Evolutionary conservation across 768 basidiomycete genomes (phyloP).

Genomic region (Collybiopsis confluens): DNA sequence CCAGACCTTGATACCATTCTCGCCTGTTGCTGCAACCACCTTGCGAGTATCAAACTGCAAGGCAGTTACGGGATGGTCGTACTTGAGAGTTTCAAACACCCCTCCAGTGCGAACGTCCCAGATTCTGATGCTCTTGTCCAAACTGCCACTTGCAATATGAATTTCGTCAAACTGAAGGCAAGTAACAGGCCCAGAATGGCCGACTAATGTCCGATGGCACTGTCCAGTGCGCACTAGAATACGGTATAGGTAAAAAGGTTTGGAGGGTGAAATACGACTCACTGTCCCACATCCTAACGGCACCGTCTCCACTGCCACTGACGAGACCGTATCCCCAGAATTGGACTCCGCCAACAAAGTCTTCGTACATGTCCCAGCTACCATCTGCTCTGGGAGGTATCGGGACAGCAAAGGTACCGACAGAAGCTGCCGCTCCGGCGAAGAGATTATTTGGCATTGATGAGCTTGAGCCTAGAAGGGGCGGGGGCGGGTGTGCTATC

Average conservation of each 20-base stretch:
- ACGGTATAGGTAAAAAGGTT: slow-evolving; percentile 1
- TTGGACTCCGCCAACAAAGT: slow-evolving; percentile 96
- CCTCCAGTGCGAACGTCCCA: slow-evolving; percentile 95
- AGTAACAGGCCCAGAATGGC: slow-evolving; percentile 91
- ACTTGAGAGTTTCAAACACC: slow-evolving; percentile 83
- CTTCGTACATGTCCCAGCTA: slow-evolving; percentile 91
- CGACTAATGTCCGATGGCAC: slow-evolving; percentile 86
- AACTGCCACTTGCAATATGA: slow-evolving; percentile 86
- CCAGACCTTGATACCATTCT: slow-evolving; percentile 85
- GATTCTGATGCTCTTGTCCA: slow-evolving; percentile 91
- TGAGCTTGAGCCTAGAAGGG: slow-evolving; percentile 30
- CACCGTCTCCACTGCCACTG: slow-evolving; percentile 95
- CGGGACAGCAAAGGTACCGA: slow-evolving; percentile 72
- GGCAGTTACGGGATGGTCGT: slow-evolving; percentile 85
- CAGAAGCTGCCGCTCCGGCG: slow-evolving; percentile 48
- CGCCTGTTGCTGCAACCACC: slow-evolving; percentile 87
- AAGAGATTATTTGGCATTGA: slow-evolving; percentile 40
- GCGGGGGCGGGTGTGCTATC: slow-evolving; percentile 78
- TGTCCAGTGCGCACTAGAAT: slow-evolving; percentile 92
- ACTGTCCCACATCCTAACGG: slow-evolving; percentile 99
- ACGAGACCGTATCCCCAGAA: slow-evolving; percentile 99
- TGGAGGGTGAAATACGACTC: slow-evolving; percentile 30
- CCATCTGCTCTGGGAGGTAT: slow-evolving; percentile 88
- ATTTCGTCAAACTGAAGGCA: slow-evolving; percentile 96
- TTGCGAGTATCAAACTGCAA: slow-evolving; percentile 95